Conservation (phyloP, 2,329 filamentous ascomycete genomes). For the Teratosphaeria destructans region DNA sequence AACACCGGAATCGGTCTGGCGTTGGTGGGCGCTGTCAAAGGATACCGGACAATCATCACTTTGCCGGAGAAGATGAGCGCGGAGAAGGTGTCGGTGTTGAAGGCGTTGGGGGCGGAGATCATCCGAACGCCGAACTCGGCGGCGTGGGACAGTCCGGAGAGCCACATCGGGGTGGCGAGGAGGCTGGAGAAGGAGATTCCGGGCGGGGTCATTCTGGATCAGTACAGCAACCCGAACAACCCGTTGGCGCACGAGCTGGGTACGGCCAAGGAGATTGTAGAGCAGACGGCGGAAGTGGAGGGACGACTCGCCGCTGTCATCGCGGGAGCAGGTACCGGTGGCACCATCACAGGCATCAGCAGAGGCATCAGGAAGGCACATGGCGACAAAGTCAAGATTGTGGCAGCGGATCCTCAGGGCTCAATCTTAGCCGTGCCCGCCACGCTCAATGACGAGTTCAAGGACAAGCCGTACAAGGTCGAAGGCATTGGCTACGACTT, state of each 20-base stretch:
- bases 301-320: conserved; percentile 76
- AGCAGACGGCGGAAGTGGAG: conserved; percentile 54
- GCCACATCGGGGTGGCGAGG: conserved; percentile 88
- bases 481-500: conserved; percentile 99
- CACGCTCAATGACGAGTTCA: conserved; percentile 64
- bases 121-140: conserved; percentile 95
- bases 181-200: conserved; percentile 90
- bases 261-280: conserved; percentile 93
- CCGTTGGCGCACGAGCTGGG: conserved; percentile 87
- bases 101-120: conserved; percentile 90
- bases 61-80: conserved; percentile 98
- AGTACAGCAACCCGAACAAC: conserved; percentile 88
- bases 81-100: conserved; percentile 91
- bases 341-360: conserved; percentile 85
- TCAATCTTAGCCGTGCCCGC: conserved; percentile 82
- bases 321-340: conserved; percentile 88
- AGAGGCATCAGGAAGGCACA: conserved; percentile 72
- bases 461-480: conserved; percentile 87
- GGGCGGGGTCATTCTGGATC: conserved; percentile 92
- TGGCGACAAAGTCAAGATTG: conserved; percentile 71
- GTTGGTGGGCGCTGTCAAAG: conserved; percentile 88
- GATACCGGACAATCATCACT: conserved; percentile 97
- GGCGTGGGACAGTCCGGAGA: conserved; percentile 88
- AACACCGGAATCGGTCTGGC: conserved; percentile 97
- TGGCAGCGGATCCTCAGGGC: conserved; percentile 86